Base-by-base conservation (phyloP, 2,329 filamentous ascomycete genomes). In the Neofusicoccum sp. region DNA sequence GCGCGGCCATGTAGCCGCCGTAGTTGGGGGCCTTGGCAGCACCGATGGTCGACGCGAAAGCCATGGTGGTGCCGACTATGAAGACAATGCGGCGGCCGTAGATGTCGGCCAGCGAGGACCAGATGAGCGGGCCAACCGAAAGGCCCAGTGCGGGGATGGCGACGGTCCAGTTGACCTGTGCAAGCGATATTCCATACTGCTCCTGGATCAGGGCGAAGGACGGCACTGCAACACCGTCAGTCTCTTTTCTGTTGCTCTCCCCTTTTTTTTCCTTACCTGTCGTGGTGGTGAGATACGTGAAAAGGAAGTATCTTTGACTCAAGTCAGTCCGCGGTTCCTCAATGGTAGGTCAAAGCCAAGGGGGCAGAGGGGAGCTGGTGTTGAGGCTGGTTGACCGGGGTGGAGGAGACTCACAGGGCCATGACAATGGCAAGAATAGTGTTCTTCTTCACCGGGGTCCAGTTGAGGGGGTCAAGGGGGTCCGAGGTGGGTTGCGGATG, bases 271-370 rank as follows among this genome's bases (percentile, higher is more conserved):
- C 11, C 20, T 41, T 36, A 44, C 45, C n/a, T 41, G 38, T 82
- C 0, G 80, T 82, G 1, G 82, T 85, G 0, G 82, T 84, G 62
- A 84, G 76, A 70, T 84, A 85, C 14, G 83, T 84, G 71, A 85
- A 83, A 63, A 85, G 71, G 66, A 84, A 85, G 65, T 84, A 83
- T 63, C 79, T 82, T 40, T 12, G 6, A 7, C 6, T 6, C n/a
- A n/a, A n/a, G 30, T 58, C 11, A 56, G 51, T 6, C 7, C 20
- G 24, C 4, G 49, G 12, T 14, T 41, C 14, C n/a, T n/a, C n/a
- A n/a, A n/a, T n/a, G n/a, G n/a, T n/a, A n/a, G n/a, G n/a, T n/a
- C n/a, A n/a, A n/a, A n/a, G 40, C 40, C 24, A 14, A 24, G 5
- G 6, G 8, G 4, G 40, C n/a, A 30, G n/a, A 30, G n/a, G 28